A percentile compares a stretch with the other conserved stretches of the same genome.
phyloP scores from a whole-genome alignment of 495 filamentous ascomycete genomes.

The Penicillium atrosanguineum region DNA sequence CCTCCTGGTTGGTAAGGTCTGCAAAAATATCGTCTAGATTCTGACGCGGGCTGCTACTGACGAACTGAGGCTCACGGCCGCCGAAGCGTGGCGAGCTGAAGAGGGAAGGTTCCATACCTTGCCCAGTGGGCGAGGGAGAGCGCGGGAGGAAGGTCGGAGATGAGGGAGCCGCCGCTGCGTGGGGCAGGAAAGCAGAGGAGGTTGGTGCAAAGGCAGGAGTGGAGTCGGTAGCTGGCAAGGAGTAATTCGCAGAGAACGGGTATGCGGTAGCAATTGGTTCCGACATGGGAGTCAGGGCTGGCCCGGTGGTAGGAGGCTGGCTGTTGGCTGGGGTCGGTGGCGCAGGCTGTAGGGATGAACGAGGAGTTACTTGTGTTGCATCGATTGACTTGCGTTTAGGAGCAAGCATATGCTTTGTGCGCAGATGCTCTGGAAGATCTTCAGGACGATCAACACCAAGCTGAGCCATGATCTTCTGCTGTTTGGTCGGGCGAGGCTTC shows the following conservation, averaged over 20 bases:
- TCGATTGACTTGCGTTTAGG: constrained; percentile 47
- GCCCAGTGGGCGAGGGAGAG: constrained; percentile 34
- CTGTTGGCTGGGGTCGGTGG: constrained; percentile 26
- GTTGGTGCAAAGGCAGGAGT: constrained; percentile 41
- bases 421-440: constrained; percentile 76
- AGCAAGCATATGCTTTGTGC: constrained; percentile 68
- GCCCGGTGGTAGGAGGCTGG: constrained; percentile 25
- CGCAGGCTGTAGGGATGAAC: constrained; percentile 28
- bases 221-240: constrained; percentile 36
- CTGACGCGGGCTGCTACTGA: constrained; percentile 42
- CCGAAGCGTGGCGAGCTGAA: constrained; percentile 42
- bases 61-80: constrained; percentile 31
- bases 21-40: constrained; percentile 49
- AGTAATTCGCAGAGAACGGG: constrained; percentile 43
- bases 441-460: constrained; percentile 84
- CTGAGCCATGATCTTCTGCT: constrained; percentile 91
- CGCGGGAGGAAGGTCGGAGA: constrained; percentile 43
- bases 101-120: constrained; percentile 36
- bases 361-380: constrained; percentile 17
- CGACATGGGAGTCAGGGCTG: constrained; percentile 36
- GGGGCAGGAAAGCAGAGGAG: constrained; percentile 41
- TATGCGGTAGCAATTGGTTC: constrained; percentile 34
- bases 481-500: constrained; percentile 94
- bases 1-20: constrained; percentile 48
- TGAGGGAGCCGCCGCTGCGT: constrained; percentile 29